Evolutionary conservation across 495 filamentous ascomycete species (phyloP).

Genomic region (Penicillium odoratum): DNA sequence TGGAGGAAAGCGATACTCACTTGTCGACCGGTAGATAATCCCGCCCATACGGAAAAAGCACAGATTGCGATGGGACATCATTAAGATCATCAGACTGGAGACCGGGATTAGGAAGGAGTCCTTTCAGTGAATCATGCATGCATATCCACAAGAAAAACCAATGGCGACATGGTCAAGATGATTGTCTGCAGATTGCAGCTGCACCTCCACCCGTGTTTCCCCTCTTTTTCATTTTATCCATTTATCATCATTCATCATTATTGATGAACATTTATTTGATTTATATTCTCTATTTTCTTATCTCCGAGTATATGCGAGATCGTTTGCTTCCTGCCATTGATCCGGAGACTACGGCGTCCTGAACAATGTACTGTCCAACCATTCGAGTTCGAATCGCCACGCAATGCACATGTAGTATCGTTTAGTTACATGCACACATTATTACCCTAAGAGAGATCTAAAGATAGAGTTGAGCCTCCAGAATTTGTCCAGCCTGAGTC

Average conservation of each 20-base stretch:
- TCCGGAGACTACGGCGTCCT: not conserved
- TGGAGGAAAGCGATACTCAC: not conserved
- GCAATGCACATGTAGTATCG: not conserved
- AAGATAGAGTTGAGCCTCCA: not conserved
- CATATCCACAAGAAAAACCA: no score
- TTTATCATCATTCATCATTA: not conserved
- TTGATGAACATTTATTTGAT: not conserved
- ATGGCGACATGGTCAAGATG: not conserved
- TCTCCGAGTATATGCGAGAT: not conserved
- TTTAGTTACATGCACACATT: not conserved
- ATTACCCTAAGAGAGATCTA: not conserved
- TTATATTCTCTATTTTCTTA: not conserved
- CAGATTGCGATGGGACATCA: not conserved
- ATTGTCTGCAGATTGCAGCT: constrained; percentile 1
- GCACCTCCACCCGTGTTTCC: constrained; percentile 2
- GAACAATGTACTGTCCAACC: not conserved
- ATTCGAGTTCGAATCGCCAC: not conserved
- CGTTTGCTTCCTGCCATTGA: not conserved
- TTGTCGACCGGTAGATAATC: not conserved
- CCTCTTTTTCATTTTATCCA: constrained; percentile 1
- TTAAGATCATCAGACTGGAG: not conserved
- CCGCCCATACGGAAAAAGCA: not conserved
- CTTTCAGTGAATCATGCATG: not conserved
- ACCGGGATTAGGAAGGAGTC: not conserved
- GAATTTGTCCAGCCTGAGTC: not conserved